Evolutionary conservation across 139 green algal species (phyloP).

Genomic region (Tetradesmus lagerheimii): DNA sequence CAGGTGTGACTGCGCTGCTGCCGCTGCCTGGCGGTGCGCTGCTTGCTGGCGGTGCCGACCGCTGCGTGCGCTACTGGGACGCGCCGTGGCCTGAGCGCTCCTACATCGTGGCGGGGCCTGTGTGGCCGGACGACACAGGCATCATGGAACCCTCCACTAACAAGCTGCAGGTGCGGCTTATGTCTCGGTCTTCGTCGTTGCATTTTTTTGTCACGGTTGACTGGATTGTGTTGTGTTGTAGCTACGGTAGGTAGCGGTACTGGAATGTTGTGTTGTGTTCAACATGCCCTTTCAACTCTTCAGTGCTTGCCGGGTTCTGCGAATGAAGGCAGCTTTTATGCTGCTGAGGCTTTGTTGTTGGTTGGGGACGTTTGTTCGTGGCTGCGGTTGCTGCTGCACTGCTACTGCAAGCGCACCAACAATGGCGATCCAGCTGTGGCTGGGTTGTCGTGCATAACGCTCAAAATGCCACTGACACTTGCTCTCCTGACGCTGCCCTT

Average conservation of each 20-base stretch:
- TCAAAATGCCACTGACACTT: background rate
- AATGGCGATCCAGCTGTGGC: conserved; percentile 57
- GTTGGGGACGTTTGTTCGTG: too few species aligned
- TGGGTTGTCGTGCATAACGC: background rate
- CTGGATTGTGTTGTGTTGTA: too few species aligned
- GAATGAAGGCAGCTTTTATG: too few species aligned
- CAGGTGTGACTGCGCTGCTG: conserved; percentile 71
- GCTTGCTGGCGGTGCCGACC: conserved; percentile 79
- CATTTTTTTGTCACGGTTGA: too few species aligned
- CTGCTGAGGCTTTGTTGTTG: too few species aligned
- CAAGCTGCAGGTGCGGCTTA: conserved; percentile 15
- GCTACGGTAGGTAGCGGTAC: too few species aligned
- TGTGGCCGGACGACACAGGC: conserved; percentile 44
- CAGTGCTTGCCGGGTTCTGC: too few species aligned
- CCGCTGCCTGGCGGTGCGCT: conserved; percentile 66
- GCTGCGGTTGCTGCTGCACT: conserved; percentile 41
- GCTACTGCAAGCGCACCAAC: conserved; percentile 53
- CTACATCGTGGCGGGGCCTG: conserved; percentile 76
- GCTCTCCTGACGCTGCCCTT: background rate
- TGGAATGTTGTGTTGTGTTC: too few species aligned
- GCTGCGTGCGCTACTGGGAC: conserved; percentile 75
- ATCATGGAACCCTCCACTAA: conserved; percentile 20
- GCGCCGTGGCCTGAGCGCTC: conserved; percentile 59
- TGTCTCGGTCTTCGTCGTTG: too few species aligned
- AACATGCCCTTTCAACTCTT: too few species aligned